A percentile compares a stretch with the other conserved stretches of the same genome.
Conservation (phyloP, 108 stramenopile species). For the Skeletonema potamos region DNA sequence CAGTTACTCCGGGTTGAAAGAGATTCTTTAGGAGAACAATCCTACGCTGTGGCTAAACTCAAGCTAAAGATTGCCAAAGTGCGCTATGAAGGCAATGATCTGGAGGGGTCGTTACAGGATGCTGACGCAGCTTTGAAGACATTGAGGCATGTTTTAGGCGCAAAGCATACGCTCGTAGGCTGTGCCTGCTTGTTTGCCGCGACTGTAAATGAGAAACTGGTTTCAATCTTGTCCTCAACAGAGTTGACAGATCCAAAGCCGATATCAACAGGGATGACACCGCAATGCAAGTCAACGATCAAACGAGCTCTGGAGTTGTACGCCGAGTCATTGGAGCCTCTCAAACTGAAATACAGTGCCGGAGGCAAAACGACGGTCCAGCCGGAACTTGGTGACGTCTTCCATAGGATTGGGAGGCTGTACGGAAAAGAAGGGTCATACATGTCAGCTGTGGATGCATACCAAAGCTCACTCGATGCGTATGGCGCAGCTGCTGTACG, state of each 20-base stretch:
- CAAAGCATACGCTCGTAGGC: slow-evolving; percentile 28
- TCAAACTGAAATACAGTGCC: slow-evolving; percentile 19
- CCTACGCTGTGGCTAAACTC: slow-evolving; percentile 38
- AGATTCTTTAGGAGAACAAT: slow-evolving; percentile 38
- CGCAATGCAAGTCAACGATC: slow-evolving; percentile 25
- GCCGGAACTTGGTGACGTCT: slow-evolving; percentile 32
- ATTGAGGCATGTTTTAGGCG: slow-evolving; percentile 20
- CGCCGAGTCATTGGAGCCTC: slow-evolving; percentile 34
- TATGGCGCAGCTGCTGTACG: slow-evolving; percentile 10
- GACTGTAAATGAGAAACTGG: slow-evolving; percentile 27
- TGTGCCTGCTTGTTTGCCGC: slow-evolving; percentile 38
- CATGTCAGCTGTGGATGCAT: slow-evolving; percentile 37
- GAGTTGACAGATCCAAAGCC: neutral
- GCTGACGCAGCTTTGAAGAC: slow-evolving; percentile 26
- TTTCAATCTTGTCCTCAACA: slow-evolving; percentile 2
- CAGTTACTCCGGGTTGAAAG: slow-evolving; percentile 22
- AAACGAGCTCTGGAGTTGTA: slow-evolving; percentile 41
- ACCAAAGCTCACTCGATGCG: slow-evolving; percentile 23
- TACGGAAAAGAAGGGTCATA: slow-evolving; percentile 28
- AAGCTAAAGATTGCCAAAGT: slow-evolving; percentile 35
- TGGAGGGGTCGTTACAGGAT: slow-evolving; percentile 32
- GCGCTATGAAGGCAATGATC: slow-evolving; percentile 27
- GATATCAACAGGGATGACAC: neutral
- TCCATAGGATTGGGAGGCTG: slow-evolving; percentile 33
- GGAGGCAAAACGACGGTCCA: slow-evolving; percentile 1